Base-by-base conservation (phyloP, 805 yeast species). In the Wickerhamiella sergipiensis region DNA sequence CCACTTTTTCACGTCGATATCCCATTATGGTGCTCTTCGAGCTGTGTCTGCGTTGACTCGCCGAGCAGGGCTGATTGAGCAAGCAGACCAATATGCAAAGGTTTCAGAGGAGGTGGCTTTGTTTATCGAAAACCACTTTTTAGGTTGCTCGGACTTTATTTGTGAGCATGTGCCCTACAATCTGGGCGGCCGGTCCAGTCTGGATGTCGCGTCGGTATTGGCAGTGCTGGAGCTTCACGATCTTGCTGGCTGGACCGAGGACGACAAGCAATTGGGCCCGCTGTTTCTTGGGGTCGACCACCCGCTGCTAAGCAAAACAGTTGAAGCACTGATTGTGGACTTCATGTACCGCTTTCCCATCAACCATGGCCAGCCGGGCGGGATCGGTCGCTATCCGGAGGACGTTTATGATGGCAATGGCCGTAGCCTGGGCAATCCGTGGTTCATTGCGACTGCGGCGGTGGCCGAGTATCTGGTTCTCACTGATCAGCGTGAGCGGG, bases 301-400 rank as follows among this genome's bases (percentile, higher is more conserved):
- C 26, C 46, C 44, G 9, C 42, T 39, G 2, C 39, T 54, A 15
- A 19, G 5, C 26, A 44, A 24, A 19, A 46, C 55, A 1, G 45
- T 39, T 1, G 43, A 45, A 5, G 47, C 46, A 6, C 65, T 89
- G 63, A 74, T 81, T 6, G 66, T 74, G 39, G 83, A 81, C 56
- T 85, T 88, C 92, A 77, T 76, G 55, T 64, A 70, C 40, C 68
- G 92, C 50, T 89, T 83, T 61, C 95, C 95, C 5, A 75, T 90
- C 40, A 90, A 90, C 66, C 18, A 43, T 9, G 53, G 46, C 19
- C 49, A 63, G 13, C 49, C 45, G 2, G 61, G 55, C 18, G 58
- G 59, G 2, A 44, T 89, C 49, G 97, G 97, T 2, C 74, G 97
- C 61, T 89, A 89, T 61, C 95, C 97, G 0, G 97, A 89, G 61